Evolutionary conservation across 2,329 filamentous ascomycete genomes (phyloP), one percentile per base, ranked within the genome.

Genomic region (Diplocarpon rosae): DNA sequence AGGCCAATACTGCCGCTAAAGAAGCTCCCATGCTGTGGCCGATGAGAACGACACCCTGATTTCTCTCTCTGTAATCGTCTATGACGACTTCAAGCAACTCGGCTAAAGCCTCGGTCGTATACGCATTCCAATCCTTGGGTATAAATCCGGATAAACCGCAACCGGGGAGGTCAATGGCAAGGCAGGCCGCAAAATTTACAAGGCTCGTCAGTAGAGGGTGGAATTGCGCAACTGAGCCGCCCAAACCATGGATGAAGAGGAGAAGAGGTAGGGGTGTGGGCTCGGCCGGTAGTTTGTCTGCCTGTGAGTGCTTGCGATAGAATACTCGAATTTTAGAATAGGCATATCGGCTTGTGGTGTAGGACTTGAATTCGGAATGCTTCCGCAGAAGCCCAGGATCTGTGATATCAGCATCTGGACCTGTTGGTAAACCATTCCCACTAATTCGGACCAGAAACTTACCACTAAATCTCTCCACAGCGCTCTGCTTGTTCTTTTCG

Each of bases 21-120:
- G 84, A 84, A 47, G 84, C 88, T 6, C 92, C 92, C 76, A 95
- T 83, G 61, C 87, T 95, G 59, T 98, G 92, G 1, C 82, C 87
- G 47, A 96, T 76, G 27, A 95, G 63, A 15, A 95, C 73, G 12
- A 95, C 74, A 3, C 78, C 75, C 62, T 95, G 88, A 30, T 76
- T 69, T 35, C 72, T 73, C 52, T 85, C 78, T 33, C 83, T 76
- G 58, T 90, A 76, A 37, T 79, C 72, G 32, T 86, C 75, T 47
- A 96, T 88, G 28, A 87, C 76, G 1, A 70, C 72, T 45, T 80
- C 80, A 12, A 95, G 69, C 10, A 98, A 69, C 53, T 87, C 82
- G 3, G 76, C 77, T 17, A 96, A 69, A 1, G 84, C 79, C 33
- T 87, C 76, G 1, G 81, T 78, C 0, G 77, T 81, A 62, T 96